Conservation (phyloP, 2,329 filamentous ascomycete genomes). For the Aspergillus costaricaensis region DNA sequence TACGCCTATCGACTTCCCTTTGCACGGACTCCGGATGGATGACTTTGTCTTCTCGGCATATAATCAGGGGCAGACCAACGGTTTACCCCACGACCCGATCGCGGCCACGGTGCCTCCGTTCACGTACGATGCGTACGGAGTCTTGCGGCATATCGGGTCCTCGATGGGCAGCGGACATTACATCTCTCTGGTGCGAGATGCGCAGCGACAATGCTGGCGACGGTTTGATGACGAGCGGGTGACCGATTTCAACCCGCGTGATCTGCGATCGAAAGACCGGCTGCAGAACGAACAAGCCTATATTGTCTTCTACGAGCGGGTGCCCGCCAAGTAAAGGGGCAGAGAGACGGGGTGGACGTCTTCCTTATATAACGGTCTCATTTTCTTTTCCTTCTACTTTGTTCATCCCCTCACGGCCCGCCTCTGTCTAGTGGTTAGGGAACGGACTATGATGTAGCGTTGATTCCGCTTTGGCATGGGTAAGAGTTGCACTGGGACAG, state of each 20-base stretch:
- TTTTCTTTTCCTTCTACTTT: background rate
- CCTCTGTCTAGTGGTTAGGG: background rate
- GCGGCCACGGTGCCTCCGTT: conserved; percentile 59
- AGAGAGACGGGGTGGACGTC: background rate
- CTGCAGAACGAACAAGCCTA: conserved; percentile 66
- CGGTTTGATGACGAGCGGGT: conserved; percentile 61
- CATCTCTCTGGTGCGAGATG: conserved; percentile 67
- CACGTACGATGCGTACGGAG: conserved; percentile 81
- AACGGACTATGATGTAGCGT: background rate
- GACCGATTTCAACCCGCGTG: conserved; percentile 59
- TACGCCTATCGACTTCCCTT: conserved; percentile 73
- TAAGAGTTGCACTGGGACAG: background rate
- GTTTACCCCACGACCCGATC: conserved; percentile 59
- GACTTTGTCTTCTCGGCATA: conserved; percentile 59
- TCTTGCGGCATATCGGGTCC: conserved; percentile 73
- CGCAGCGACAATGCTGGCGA: conserved; percentile 59
- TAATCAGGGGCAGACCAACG: conserved; percentile 36
- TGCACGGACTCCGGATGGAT: conserved; percentile 67
- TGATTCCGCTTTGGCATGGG: background rate
- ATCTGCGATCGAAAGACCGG: conserved; percentile 50
- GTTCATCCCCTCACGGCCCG: too few species aligned
- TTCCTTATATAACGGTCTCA: background rate
- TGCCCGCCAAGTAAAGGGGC: conserved; percentile 41
- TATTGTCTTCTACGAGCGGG: conserved; percentile 64
- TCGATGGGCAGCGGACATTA: conserved; percentile 77